These are phyloP conservation scores for Pyropia haitanensis DNA, from an alignment of 23 red algal species.

Conservation along the genomic window DNA sequence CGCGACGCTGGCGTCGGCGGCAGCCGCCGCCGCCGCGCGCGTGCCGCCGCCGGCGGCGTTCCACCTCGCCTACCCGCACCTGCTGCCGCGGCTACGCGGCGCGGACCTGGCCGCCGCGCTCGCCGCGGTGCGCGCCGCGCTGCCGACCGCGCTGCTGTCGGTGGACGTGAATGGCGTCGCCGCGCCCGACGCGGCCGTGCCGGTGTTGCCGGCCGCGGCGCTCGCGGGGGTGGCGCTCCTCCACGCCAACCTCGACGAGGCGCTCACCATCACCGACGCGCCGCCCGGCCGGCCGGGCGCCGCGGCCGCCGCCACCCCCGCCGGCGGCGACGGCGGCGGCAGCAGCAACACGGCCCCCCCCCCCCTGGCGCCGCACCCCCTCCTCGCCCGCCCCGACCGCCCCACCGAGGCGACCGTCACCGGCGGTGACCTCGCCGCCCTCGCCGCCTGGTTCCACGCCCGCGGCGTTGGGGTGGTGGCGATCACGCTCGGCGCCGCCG, in stretches of 20 bases:
- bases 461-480: constrained; percentile 53
- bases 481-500: constrained; percentile 65
- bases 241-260: constrained; percentile 90
- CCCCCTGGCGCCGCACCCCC: neutral
- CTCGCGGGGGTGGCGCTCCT: constrained; percentile 23
- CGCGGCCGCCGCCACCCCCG: too few species aligned
- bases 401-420: constrained; percentile 15
- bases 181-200: constrained; percentile 15
- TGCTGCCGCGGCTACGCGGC: constrained; percentile 67
- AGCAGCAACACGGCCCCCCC: neutral
- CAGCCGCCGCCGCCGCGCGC: constrained; percentile 19
- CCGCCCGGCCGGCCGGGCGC: neutral
- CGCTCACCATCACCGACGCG: constrained; percentile 32
- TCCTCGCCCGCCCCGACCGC: constrained; percentile 12
- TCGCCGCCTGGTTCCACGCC: constrained; percentile 51
- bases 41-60: constrained; percentile 29
- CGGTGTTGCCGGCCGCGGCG: constrained; percentile 26
- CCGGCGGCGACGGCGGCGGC: neutral
- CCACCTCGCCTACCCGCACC: constrained; percentile 91
- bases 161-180: constrained; percentile 81
- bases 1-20: constrained; percentile 8
- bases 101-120: constrained; percentile 32
- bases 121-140: constrained; percentile 32
- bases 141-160: constrained; percentile 28
- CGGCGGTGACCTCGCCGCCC: constrained; percentile 18